These are phyloP conservation scores for Flaveria floridana DNA, from an alignment of 140 eudicot genomes.

Conservation along the genomic window DNA sequence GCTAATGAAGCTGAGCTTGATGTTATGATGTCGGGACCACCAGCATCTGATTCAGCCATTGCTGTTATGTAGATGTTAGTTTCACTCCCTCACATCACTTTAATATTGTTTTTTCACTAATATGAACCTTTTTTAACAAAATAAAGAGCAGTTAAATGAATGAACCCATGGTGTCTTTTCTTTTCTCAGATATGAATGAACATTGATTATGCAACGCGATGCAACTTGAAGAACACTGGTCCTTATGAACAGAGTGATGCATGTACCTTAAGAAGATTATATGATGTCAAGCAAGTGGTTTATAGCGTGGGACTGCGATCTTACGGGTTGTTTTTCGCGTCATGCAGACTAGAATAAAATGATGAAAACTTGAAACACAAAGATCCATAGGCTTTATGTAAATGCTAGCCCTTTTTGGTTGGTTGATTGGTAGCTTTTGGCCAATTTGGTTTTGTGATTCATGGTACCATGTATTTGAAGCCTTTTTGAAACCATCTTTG, in stretches of 20 bases:
- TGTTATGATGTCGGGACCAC: conserved; percentile 15
- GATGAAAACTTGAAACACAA: conserved; percentile 24
- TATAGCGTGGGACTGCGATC: conserved; percentile 21
- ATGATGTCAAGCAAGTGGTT: conserved; percentile 18
- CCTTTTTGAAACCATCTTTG: conserved; percentile 31
- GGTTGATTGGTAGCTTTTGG: conserved; percentile 33
- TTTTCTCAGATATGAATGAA: conserved; percentile 31
- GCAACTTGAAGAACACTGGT: conserved; percentile 22
- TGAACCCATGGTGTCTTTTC: not conserved
- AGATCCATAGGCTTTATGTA: conserved; percentile 31
- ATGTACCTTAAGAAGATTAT: conserved; percentile 15
- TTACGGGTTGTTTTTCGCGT: conserved; percentile 21
- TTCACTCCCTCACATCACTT: not conserved
- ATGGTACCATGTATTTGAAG: conserved; percentile 26
- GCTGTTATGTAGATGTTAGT: conserved; percentile 53
- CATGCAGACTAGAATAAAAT: conserved; percentile 31
- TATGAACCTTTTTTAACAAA: not conserved
- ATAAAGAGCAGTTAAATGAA: not conserved
- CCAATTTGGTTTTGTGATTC: conserved; percentile 30
- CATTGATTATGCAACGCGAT: conserved; percentile 31
- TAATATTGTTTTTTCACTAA: not conserved
- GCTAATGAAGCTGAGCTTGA: conserved; percentile 34
- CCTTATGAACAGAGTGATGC: conserved; percentile 14
- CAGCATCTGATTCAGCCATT: conserved; percentile 28
- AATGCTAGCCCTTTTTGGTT: conserved; percentile 30